Conservation (phyloP, 495 filamentous ascomycete genomes). For the Hypoxylon subgilvum region DNA sequence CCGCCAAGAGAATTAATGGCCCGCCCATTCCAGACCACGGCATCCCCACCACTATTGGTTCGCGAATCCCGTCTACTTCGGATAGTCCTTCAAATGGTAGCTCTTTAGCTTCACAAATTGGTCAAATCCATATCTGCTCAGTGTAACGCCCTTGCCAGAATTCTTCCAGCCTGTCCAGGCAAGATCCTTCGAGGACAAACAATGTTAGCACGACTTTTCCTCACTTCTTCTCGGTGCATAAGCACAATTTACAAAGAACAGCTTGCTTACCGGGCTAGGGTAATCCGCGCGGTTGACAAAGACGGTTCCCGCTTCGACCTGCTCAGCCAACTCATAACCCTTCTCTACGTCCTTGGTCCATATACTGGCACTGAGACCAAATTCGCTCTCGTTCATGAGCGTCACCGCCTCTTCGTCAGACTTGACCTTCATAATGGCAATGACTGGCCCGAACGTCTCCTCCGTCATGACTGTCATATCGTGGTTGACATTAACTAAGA, state of each 20-base stretch:
- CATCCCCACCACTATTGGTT: slow-evolving; percentile 13
- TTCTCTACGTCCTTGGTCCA: slow-evolving; percentile 89
- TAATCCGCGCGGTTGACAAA: slow-evolving; percentile 96
- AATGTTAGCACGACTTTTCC: slow-evolving; percentile 33
- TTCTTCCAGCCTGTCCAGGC: slow-evolving; percentile 99
- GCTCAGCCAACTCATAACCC: slow-evolving; percentile 78
- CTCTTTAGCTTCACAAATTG: slow-evolving; percentile 96
- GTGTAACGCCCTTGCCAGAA: slow-evolving; percentile 85
- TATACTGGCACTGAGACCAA: slow-evolving; percentile 94
- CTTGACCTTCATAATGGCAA: slow-evolving; percentile 91
- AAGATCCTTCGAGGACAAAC: slow-evolving; percentile 68
- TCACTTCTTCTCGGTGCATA: too few species aligned
- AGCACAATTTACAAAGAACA: slow-evolving; percentile 21
- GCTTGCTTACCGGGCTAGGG: slow-evolving; percentile 79
- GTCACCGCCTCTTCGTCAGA: slow-evolving; percentile 79
- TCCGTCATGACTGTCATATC: slow-evolving; percentile 90
- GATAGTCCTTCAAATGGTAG: slow-evolving; percentile 90
- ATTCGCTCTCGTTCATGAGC: slow-evolving; percentile 94
- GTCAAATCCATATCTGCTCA: slow-evolving; percentile 90
- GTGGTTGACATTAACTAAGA: slow-evolving; percentile 82
- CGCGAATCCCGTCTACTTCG: slow-evolving; percentile 57
- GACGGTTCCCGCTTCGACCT: slow-evolving; percentile 91
- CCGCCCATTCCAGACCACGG: slow-evolving; percentile 16
- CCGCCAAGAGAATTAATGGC: slow-evolving; percentile 9
- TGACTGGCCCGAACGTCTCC: slow-evolving; percentile 94